These are phyloP conservation scores for Naumovozyma dairenensis DNA, from an alignment of 805 yeast species.

Conservation along the genomic window DNA sequence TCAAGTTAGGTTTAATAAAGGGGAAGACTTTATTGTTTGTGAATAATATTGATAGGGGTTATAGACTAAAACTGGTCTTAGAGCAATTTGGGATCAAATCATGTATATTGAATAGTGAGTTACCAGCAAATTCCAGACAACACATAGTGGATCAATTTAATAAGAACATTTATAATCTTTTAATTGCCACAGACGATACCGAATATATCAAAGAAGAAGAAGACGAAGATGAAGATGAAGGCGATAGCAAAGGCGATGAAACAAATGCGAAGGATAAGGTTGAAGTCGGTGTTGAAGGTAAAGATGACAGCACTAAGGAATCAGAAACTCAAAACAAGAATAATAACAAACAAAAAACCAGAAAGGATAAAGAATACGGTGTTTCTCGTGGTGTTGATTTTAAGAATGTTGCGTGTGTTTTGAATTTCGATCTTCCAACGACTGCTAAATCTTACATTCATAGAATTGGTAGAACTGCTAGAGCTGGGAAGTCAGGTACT, in stretches of 20 bases:
- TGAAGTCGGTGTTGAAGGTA: conserved; percentile 8
- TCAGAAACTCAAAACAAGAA: conserved; percentile 15
- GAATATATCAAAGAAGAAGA: conserved; percentile 46
- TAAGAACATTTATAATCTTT: conserved; percentile 71
- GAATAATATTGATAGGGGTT: conserved; percentile 90
- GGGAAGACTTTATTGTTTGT: conserved; percentile 90
- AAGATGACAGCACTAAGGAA: conserved; percentile 4
- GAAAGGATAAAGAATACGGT: conserved; percentile 71
- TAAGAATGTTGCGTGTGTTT: conserved; percentile 89
- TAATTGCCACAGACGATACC: conserved; percentile 93
- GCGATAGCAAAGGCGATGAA: conserved; percentile 5
- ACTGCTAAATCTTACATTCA: conserved; percentile 85
- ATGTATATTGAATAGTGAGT: conserved; percentile 82
- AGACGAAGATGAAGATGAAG: conserved; percentile 24
- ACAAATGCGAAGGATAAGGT: conserved; percentile 12
- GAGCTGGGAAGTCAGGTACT: conserved; percentile 94
- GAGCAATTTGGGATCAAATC: conserved; percentile 91
- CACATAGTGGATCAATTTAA: conserved; percentile 95
- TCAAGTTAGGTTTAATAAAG: conserved; percentile 76
- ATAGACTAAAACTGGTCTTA: conserved; percentile 77
- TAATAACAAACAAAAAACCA: conserved; percentile 22
- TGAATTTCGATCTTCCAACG: conserved; percentile 88
- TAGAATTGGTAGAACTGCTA: conserved; percentile 93
- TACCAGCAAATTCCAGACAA: conserved; percentile 85
- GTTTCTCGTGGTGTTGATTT: conserved; percentile 97